Base-by-base conservation (phyloP, 495 filamentous ascomycete species). In the Tuber umbilicatum region DNA sequence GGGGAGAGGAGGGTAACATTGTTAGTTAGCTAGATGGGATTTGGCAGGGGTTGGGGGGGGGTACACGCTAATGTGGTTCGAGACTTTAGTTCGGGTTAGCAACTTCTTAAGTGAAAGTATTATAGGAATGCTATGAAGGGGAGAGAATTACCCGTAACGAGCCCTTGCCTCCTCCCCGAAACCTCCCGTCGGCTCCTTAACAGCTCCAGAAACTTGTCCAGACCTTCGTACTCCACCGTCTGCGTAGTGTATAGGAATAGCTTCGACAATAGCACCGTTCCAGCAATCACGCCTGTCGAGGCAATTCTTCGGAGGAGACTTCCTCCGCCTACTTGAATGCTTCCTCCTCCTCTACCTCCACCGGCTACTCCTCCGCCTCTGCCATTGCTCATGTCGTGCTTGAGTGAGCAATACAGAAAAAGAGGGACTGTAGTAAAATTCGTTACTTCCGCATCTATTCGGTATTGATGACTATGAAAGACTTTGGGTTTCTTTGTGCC, bases 1-100 rank as follows among this genome's bases (percentile, higher is more conserved):
- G 84, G 37, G 90, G 82, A 6, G 95, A 73, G 69, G 43, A 40
- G 67, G 76, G 55, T 35, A 64, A 64, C 19, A 14, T 27, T 78
- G 70, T 68, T 39, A 47, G 60, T 70, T 10, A 23, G 39, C 21
- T n/a, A n/a, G n/a, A n/a, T 70, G 38, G 19, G 38, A 19, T 70
- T 43, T 42, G 69, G 38, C n/a, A 38, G 47, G 14, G 55, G 38
- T 1, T 14, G 35, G 64, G 71, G 71, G 50, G 40, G 84, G 95
- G 93, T 92, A 98, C 95, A 99, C 91, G 85, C 92, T 94, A 76
- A 93, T 88, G 84, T 99, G 95, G 83, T 99, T 99, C 42, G 92
- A 97, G 14, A 98, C 95, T 97, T 31, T 80, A 69, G 67, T 43
- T 72, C 60, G 21, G 60, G 39, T 16, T 43, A 76, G 31, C 73